Evolutionary conservation across 2,329 filamentous ascomycete genomes (phyloP).

Genomic region (Talaromyces verruculosus): DNA sequence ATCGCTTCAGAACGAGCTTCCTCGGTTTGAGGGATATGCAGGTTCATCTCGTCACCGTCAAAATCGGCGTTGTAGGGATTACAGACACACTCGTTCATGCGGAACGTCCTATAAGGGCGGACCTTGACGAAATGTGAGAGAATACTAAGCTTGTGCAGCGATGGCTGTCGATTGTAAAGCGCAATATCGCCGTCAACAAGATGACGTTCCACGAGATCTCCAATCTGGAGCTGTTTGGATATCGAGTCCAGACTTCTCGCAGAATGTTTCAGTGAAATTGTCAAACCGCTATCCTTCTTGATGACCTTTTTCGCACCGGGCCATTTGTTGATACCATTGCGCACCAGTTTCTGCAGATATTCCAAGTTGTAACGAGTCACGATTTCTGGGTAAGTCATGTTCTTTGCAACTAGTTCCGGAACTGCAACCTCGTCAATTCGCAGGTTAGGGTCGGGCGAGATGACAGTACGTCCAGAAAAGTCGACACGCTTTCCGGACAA

Average conservation of each 20-base stretch:
- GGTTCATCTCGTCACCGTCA: slow-evolving; percentile 98
- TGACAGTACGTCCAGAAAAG: slow-evolving; percentile 95
- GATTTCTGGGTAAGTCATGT: slow-evolving; percentile 90
- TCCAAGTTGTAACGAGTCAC: slow-evolving; percentile 82
- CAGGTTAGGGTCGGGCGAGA: slow-evolving; percentile 93
- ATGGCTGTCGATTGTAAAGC: slow-evolving; percentile 96
- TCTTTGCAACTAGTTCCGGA: slow-evolving; percentile 87
- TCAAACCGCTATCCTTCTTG: slow-evolving; percentile 69
- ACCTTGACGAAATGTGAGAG: slow-evolving; percentile 94
- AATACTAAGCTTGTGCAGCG: slow-evolving; percentile 97
- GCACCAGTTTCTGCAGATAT: slow-evolving; percentile 72
- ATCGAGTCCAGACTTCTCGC: slow-evolving; percentile 60
- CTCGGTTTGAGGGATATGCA: slow-evolving; percentile 96
- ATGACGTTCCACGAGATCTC: slow-evolving; percentile 91
- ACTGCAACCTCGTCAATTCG: slow-evolving; percentile 92
- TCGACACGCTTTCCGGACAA: slow-evolving; percentile 97
- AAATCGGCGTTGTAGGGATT: slow-evolving; percentile 99
- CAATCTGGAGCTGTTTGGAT: slow-evolving; percentile 73
- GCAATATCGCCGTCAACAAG: slow-evolving; percentile 94
- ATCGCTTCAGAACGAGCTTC: slow-evolving; percentile 94
- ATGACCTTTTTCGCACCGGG: slow-evolving; percentile 84
- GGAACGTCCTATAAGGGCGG: slow-evolving; percentile 91
- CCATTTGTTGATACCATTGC: slow-evolving; percentile 74
- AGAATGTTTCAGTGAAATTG: slow-evolving; percentile 73
- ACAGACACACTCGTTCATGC: slow-evolving; percentile 96